These are phyloP conservation scores for Nadsonia commutata DNA, from an alignment of 1,139 yeast genomes.

Conservation along the genomic window DNA sequence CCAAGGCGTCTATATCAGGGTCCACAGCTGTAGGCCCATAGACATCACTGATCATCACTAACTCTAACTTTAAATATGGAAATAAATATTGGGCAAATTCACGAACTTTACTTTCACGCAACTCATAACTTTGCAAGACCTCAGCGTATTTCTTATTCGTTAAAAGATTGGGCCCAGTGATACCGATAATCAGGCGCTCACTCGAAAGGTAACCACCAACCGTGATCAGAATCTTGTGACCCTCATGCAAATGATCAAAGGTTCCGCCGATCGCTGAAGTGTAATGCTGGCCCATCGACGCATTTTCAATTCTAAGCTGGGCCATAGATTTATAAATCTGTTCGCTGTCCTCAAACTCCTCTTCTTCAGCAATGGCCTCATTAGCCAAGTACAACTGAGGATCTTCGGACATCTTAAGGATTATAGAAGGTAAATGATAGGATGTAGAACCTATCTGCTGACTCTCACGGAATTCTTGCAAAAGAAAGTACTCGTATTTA, in stretches of 20 bases:
- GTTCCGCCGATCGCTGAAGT: constrained; percentile 67
- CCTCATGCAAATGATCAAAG: constrained; percentile 92
- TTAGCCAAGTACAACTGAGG: constrained; percentile 1
- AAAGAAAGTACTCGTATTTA: constrained; percentile 15
- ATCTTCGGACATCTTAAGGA: not conserved
- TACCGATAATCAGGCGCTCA: constrained; percentile 52
- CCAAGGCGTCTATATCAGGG: constrained; percentile 58
- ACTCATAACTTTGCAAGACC: constrained; percentile 42
- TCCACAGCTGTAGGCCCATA: constrained; percentile 92
- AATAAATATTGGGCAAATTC: constrained; percentile 35
- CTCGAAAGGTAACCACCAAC: constrained; percentile 51
- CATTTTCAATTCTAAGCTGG: constrained; percentile 1
- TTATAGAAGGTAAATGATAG: not conserved
- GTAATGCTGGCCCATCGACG: constrained; percentile 10
- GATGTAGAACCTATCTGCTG: not conserved
- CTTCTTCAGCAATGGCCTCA: constrained; percentile 8
- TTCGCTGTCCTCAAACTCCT: constrained; percentile 1
- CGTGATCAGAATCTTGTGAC: constrained; percentile 76
- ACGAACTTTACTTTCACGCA: constrained; percentile 34
- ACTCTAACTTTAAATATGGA: constrained; percentile 30
- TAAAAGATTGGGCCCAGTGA: constrained; percentile 68
- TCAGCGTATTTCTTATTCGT: constrained; percentile 61
- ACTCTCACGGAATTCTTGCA: constrained; percentile 9
- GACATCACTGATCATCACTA: constrained; percentile 59
- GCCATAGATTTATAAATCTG: not conserved